Conservation (phyloP, 371 early-diverging fungal genomes). For the Mortierella polycephala region DNA sequence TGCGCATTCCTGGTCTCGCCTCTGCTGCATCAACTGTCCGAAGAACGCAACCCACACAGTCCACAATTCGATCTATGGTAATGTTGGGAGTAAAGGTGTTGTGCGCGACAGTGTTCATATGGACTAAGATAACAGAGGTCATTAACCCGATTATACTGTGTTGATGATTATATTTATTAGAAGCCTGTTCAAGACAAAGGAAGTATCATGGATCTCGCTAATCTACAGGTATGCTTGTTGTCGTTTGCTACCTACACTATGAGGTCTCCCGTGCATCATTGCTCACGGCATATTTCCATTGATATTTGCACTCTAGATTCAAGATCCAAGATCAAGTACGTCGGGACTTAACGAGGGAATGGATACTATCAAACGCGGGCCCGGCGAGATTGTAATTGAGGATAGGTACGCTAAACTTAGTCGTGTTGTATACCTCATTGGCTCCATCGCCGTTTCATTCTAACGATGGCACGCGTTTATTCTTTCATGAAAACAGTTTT, state of each 20-base stretch:
- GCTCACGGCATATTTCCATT: not conserved
- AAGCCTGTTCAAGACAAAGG: slow-evolving; percentile 22
- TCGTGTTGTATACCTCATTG: not conserved
- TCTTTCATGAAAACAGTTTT: slow-evolving; percentile 5
- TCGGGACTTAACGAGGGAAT: not conserved
- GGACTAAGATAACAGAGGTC: not conserved
- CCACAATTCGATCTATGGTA: slow-evolving; percentile 26
- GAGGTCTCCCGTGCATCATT: too few relatives aligned
- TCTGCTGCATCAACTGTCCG: slow-evolving; percentile 40
- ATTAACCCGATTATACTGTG: not conserved
- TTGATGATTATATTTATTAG: slow-evolving; percentile 5
- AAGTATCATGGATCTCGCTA: slow-evolving; percentile 35
- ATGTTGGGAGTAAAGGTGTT: not conserved
- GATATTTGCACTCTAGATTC: slow-evolving; percentile 4
- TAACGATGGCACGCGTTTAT: not conserved
- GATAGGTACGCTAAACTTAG: slow-evolving; percentile 27
- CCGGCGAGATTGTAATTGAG: slow-evolving; percentile 24
- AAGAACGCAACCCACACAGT: slow-evolving; percentile 9
- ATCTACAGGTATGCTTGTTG: slow-evolving; percentile 20
- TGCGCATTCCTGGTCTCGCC: slow-evolving; percentile 50
- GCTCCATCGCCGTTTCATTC: not conserved
- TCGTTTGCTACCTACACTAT: not conserved
- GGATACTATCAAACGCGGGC: slow-evolving; percentile 16
- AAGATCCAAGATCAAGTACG: not conserved
- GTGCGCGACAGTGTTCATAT: not conserved